Percentiles rank a stretch among this genome's conserved stretches.
These are phyloP conservation scores for Neopestalotiopsis sp. DNA, from an alignment of 2,329 filamentous ascomycete species.

Conservation along the genomic window DNA sequence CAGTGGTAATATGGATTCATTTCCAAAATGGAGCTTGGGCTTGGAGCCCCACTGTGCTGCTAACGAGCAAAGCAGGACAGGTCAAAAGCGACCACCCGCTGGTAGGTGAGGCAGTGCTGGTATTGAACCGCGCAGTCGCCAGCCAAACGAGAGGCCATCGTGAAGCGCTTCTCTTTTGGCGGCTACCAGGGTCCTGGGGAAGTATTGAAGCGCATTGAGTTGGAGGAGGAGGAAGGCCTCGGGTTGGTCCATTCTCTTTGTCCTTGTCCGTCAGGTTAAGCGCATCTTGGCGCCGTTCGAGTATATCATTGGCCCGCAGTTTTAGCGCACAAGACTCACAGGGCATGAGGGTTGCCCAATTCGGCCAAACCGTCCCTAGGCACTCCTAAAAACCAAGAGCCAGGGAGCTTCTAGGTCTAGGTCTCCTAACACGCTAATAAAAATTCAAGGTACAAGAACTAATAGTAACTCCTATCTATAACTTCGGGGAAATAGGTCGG, in stretches of 20 bases:
- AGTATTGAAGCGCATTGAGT: constrained; percentile 22
- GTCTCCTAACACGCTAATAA: neutral
- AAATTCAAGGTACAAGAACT: neutral
- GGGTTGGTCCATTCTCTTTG: constrained; percentile 37
- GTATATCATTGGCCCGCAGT: constrained; percentile 30
- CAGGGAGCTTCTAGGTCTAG: neutral
- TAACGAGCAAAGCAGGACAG: constrained; percentile 1
- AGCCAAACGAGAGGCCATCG: constrained; percentile 39
- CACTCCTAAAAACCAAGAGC: neutral
- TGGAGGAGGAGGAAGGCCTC: constrained; percentile 16
- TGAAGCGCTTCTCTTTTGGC: constrained; percentile 33
- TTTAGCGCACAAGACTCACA: constrained; percentile 5
- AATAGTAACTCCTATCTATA: neutral
- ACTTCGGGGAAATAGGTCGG: neutral
- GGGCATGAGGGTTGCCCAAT: constrained; percentile 2
- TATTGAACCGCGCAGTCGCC: constrained; percentile 29
- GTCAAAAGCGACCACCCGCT: neutral
- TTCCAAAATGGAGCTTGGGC: constrained; percentile 9
- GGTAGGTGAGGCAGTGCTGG: constrained; percentile 37
- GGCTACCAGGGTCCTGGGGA: constrained; percentile 28
- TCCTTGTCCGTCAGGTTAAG: constrained; percentile 31
- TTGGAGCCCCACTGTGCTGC: neutral
- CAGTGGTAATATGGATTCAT: constrained; percentile 11
- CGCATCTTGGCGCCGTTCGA: constrained; percentile 28
- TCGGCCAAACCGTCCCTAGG: neutral